Evolutionary conservation across 2,329 filamentous ascomycete genomes (phyloP), one percentile per base, ranked within the genome.

Genomic region (Chalaropsis thielavioides): DNA sequence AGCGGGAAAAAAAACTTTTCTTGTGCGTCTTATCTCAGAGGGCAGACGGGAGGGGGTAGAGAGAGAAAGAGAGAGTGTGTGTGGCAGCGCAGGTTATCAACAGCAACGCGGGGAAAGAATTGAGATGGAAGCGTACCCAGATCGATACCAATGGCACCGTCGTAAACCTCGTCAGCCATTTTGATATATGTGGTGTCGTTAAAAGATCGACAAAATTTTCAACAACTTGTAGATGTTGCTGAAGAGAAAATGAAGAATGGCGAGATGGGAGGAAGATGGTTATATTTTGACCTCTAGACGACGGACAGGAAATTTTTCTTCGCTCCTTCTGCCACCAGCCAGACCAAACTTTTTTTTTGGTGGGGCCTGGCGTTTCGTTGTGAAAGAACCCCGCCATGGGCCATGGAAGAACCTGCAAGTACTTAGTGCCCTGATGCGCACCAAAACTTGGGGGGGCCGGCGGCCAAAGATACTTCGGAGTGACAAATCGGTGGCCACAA

Each of bases 91-190:
- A 38, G 35, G 35, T 8, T 64, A 66, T 22, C 66, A 66, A 67
- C 66, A 63, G 67, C 38, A 46, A 66, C 44, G 60, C 22, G 38
- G 40, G 40, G n/a, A n/a, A 22, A 66, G 54, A 61, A 49, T 35
- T 58, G 54, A 64, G 38, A 46, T 61, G 41, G 49, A 81, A 62
- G 63, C 87, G 74, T 82, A 95, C 92, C 94, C 82, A 99, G 85
- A 87, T 99, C 94, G 83, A 99, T 99, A 86, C 94, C 94, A 82
- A 97, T 90, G 86, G 94, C 94, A 89, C 94, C 94, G 78, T 99
- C 94, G 80, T 97, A 99, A 74, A 95, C 87, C 87, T 96, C 92
- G 79, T 96, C 91, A 78, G 90, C 87, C 92, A 96, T 96, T 72
- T 72, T 70, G 65, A 66, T 67, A 35, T 63, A 65, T 56, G 67